Conservation (phyloP, 2,329 filamentous ascomycete species). For the Hypoxylon sp. region DNA sequence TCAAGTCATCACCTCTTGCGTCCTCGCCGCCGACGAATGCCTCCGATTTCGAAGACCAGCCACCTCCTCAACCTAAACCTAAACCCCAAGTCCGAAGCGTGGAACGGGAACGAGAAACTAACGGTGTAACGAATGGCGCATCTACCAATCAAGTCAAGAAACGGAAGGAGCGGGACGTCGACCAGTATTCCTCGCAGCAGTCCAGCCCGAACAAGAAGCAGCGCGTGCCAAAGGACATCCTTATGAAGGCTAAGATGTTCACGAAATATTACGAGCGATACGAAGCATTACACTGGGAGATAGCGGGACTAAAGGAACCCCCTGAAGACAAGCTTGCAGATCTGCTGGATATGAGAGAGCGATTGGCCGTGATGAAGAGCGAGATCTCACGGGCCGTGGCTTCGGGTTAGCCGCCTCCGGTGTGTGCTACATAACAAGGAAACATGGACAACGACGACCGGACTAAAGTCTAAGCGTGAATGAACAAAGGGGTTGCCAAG, state of each 20-base stretch:
- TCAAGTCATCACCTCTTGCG: constrained; percentile 76
- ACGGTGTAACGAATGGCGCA: constrained; percentile 45
- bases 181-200: constrained; percentile 54
- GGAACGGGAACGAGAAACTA: constrained; percentile 48
- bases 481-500: background rate
- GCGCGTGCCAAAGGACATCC: constrained; percentile 63
- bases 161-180: constrained; percentile 58
- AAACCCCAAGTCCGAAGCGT: constrained; percentile 47
- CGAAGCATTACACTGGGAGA: constrained; percentile 69
- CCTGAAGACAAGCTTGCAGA: constrained; percentile 66
- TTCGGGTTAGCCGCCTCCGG: constrained; percentile 41
- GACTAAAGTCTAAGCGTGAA: background rate
- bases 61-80: constrained; percentile 31
- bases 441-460: background rate
- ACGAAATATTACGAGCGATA: constrained; percentile 71
- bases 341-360: constrained; percentile 68
- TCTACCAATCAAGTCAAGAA: constrained; percentile 57
- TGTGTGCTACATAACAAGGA: background rate
- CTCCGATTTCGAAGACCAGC: constrained; percentile 69
- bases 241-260: constrained; percentile 70
- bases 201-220: constrained; percentile 57
- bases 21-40: constrained; percentile 76
- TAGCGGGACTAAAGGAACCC: constrained; percentile 66
- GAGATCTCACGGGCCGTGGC: constrained; percentile 68
- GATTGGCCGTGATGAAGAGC: constrained; percentile 70